Base-by-base conservation (phyloP, 768 basidiomycete species). In the Termitomyces sp. region DNA sequence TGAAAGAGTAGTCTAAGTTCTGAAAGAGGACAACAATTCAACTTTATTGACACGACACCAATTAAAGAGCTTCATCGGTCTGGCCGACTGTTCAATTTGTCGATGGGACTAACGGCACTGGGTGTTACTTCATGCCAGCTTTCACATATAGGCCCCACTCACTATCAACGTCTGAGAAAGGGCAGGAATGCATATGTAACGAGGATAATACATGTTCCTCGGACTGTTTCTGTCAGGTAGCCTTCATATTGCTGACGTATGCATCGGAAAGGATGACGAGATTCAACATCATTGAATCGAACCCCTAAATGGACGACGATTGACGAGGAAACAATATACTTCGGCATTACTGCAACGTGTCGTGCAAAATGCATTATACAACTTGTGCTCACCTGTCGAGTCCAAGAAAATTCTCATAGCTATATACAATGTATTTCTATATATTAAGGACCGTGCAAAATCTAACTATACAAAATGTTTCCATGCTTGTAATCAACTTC, bases 331-430 rank as follows among this genome's bases (percentile, higher is more conserved):
- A 27, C 27, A 27, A 27, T 27, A 27, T 27, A n/a, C n/a, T n/a
- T n/a, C n/a, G n/a, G n/a, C n/a, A n/a, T n/a, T n/a, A n/a, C n/a
- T n/a, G n/a, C n/a, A n/a, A n/a, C 4, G 4, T 27, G 4, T 27
- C n/a, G 27, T 27, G 27, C 4, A 27, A 4, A 4, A 4, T n/a
- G n/a, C n/a, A 27, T 27, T 27, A 2, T 4, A 4, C 27, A 2
- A 2, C 2, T 27, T 2, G 4, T 4, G 2, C 27, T 4, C 2
- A 2, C 4, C 4, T 27, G 27, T 27, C 27, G 2, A 4, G 4
- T 27, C 27, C 4, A 2, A 27, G 27, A 4, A 2, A 2, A 27
- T 27, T 27, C 27, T 4, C 2, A 27, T 2, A 2, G 27, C 27
- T 27, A 27, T 4, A n/a, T n/a, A n/a, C n/a, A n/a, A n/a, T n/a